Evolutionary conservation across 495 filamentous ascomycete genomes (phyloP).

Genomic region (Immersiella caudata): DNA sequence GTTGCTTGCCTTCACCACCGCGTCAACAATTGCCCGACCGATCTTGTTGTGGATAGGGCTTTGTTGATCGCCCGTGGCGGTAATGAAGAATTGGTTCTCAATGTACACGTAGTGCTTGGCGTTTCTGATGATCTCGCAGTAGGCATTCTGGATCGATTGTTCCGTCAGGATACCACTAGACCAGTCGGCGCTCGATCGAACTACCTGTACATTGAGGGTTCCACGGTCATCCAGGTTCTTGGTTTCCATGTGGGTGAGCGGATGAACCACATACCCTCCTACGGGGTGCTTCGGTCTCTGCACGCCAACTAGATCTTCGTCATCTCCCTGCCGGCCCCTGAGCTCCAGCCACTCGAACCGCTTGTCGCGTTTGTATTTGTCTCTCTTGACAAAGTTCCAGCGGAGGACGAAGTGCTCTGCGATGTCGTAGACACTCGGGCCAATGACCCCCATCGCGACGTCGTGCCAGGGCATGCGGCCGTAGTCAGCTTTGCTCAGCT

Average conservation of each 20-base stretch:
- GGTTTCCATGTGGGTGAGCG: conserved; percentile 62
- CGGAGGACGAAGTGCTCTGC: conserved; percentile 94
- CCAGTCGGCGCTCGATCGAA: conserved; percentile 90
- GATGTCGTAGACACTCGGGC: conserved; percentile 89
- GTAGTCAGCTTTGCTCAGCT: conserved; percentile 88
- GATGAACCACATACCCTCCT: conserved; percentile 84
- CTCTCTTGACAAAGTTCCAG: conserved; percentile 96
- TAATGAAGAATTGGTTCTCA: conserved; percentile 98
- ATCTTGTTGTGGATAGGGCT: conserved; percentile 83
- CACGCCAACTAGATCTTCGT: conserved; percentile 85
- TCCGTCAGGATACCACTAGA: conserved; percentile 90
- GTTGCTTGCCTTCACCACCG: conserved; percentile 76
- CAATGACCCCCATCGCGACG: conserved; percentile 85
- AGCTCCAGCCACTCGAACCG: conserved; percentile 82
- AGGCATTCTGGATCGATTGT: conserved; percentile 91
- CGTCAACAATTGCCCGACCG: conserved; percentile 86
- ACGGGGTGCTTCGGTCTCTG: conserved; percentile 84
- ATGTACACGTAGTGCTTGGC: conserved; percentile 95
- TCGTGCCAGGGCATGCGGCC: conserved; percentile 99
- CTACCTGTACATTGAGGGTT: conserved; percentile 77
- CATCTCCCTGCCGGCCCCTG: conserved; percentile 73
- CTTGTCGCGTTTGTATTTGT: conserved; percentile 91
- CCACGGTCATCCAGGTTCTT: conserved; percentile 57
- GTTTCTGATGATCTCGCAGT: conserved; percentile 78
- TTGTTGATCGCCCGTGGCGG: conserved; percentile 87